Percentiles rank a stretch among this genome's conserved stretches.
phyloP scores from a whole-genome alignment of 257 asterid genomes.

The Jasminum sambac region DNA sequence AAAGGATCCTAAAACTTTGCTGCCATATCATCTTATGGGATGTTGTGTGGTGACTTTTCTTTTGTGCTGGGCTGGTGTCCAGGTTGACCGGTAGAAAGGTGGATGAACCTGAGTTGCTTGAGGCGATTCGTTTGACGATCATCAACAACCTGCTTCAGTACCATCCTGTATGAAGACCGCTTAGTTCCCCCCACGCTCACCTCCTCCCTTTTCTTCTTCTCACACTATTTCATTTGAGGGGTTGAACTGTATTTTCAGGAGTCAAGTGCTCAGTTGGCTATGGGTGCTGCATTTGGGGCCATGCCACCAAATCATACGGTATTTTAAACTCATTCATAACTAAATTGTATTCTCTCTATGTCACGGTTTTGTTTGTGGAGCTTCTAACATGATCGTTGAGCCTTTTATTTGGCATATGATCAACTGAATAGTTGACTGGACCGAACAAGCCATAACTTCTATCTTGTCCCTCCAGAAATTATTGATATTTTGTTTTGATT shows the following conservation, averaged over 20 bases:
- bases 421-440: background rate
- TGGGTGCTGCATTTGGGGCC: slow-evolving; percentile 89
- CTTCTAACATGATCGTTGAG: background rate
- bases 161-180: slow-evolving; percentile 70
- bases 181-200: background rate
- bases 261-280: slow-evolving; percentile 82
- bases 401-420: background rate
- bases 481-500: background rate
- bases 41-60: background rate
- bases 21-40: background rate
- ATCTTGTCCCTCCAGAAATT: background rate
- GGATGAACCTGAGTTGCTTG: slow-evolving; percentile 91
- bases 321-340: slow-evolving; percentile 8
- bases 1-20: background rate
- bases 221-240: slow-evolving; percentile 4
- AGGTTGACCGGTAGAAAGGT: slow-evolving; percentile 91
- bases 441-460: background rate
- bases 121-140: slow-evolving; percentile 97
- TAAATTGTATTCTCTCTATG: background rate
- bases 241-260: slow-evolving; percentile 56
- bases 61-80: slow-evolving; percentile 29
- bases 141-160: slow-evolving; percentile 88
- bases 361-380: background rate
- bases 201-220: background rate
- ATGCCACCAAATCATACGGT: slow-evolving; percentile 63